Percentiles rank a stretch among this genome's conserved stretches.
Evolutionary conservation across 2,329 filamentous ascomycete genomes (phyloP).

Genomic region (Exophiala lecanii-corni): DNA sequence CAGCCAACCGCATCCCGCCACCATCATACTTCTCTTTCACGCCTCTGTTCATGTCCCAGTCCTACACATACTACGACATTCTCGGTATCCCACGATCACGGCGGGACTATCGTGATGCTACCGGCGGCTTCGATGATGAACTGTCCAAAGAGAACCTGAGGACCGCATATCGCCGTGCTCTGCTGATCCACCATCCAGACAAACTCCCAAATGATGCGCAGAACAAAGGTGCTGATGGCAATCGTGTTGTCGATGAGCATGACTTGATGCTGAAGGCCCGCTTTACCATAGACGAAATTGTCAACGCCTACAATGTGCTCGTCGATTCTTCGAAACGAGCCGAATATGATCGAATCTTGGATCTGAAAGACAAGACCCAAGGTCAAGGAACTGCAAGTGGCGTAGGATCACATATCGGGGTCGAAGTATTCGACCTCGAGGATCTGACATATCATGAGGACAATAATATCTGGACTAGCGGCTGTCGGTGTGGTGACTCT

Average conservation of each 20-base stretch:
- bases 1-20: too few relatives aligned
- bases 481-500: conserved; percentile 56
- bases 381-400: conserved; percentile 31
- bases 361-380: not conserved
- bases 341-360: conserved; percentile 44
- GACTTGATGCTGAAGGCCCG: not conserved
- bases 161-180: conserved; percentile 52
- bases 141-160: conserved; percentile 45
- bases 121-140: too few relatives aligned
- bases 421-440: conserved; percentile 56
- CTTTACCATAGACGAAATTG: conserved; percentile 52
- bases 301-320: conserved; percentile 54
- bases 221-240: not conserved
- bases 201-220: conserved; percentile 33
- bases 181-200: conserved; percentile 58
- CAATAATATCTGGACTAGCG: conserved; percentile 45
- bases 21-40: too few relatives aligned
- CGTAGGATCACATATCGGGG: conserved; percentile 41
- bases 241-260: not conserved
- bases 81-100: not conserved
- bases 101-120: too few relatives aligned
- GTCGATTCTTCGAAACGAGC: conserved; percentile 39
- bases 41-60: too few relatives aligned
- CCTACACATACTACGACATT: too few relatives aligned
- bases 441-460: conserved; percentile 45